phyloP scores from a whole-genome alignment of 441 rosid species.

The Populus hybrid region DNA sequence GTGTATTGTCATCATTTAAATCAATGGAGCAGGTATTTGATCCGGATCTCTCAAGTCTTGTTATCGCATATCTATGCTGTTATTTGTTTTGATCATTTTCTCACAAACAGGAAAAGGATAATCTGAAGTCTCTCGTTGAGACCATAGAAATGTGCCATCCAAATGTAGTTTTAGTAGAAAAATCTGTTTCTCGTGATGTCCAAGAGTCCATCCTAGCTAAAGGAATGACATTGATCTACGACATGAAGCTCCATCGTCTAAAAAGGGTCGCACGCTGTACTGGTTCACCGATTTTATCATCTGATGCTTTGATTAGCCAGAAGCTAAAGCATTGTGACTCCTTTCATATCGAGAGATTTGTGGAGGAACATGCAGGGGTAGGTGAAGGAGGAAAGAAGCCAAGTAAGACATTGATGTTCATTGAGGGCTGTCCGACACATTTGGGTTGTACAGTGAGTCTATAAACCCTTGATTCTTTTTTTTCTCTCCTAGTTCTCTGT shows the following conservation, averaged over 20 bases:
- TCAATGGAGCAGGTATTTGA: constrained; percentile 67
- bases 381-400: constrained; percentile 76
- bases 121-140: constrained; percentile 56
- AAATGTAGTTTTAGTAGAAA: constrained; percentile 89
- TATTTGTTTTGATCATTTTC: constrained; percentile 23
- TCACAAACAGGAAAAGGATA: constrained; percentile 57
- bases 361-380: constrained; percentile 68
- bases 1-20: constrained; percentile 70
- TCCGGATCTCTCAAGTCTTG: constrained; percentile 4
- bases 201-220: constrained; percentile 69
- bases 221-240: constrained; percentile 81
- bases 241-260: constrained; percentile 92
- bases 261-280: constrained; percentile 86
- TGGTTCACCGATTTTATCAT: constrained; percentile 64
- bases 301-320: constrained; percentile 49
- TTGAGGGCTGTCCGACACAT: constrained; percentile 81
- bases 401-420: constrained; percentile 86
- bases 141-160: constrained; percentile 66
- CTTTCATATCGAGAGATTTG: constrained; percentile 75
- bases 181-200: constrained; percentile 79
- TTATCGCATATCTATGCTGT: neutral
- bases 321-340: constrained; percentile 82
- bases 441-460: constrained; percentile 91
- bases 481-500: neutral
- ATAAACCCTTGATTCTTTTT: neutral